Conservation (phyloP, 352 stramenopile genomes). For the Paralagenidium karlingii region DNA sequence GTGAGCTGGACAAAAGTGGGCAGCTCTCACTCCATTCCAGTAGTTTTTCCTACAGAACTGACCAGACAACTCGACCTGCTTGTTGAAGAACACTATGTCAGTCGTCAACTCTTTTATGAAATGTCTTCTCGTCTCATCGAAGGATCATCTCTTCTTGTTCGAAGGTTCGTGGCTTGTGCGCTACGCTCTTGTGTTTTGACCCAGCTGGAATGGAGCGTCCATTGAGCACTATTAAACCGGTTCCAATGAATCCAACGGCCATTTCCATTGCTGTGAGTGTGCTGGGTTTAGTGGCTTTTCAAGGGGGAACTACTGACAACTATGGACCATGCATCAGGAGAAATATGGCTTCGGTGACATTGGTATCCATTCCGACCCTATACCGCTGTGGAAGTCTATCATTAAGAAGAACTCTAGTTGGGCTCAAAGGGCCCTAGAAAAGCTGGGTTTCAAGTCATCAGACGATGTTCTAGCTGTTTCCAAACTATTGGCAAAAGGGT, state of each 20-base stretch:
- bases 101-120: no score
- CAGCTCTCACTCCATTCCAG: conserved; percentile 43
- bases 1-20: conserved; percentile 61
- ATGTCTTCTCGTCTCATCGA: no score
- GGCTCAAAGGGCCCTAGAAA: conserved; percentile 43
- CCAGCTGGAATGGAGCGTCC: conserved; percentile 16
- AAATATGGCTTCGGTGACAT: conserved; percentile 73
- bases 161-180: no score
- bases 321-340: conserved; percentile 15
- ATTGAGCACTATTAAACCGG: conserved; percentile 19
- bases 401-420: conserved; percentile 36
- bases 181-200: conserved; percentile 27
- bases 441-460: conserved; percentile 14
- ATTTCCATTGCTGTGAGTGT: conserved; percentile 25
- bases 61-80: conserved; percentile 37
- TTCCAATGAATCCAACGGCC: conserved; percentile 35
- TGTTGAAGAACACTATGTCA: conserved; percentile 30
- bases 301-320: neutral
- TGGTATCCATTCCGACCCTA: conserved; percentile 27
- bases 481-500: conserved; percentile 5
- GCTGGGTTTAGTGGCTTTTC: neutral
- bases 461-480: neutral
- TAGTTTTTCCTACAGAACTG: conserved; percentile 40
- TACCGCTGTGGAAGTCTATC: conserved; percentile 25
- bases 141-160: no score